These are phyloP conservation scores for Fusarium virguliforme DNA, from an alignment of 2,329 filamentous ascomycete species.

Conservation along the genomic window DNA sequence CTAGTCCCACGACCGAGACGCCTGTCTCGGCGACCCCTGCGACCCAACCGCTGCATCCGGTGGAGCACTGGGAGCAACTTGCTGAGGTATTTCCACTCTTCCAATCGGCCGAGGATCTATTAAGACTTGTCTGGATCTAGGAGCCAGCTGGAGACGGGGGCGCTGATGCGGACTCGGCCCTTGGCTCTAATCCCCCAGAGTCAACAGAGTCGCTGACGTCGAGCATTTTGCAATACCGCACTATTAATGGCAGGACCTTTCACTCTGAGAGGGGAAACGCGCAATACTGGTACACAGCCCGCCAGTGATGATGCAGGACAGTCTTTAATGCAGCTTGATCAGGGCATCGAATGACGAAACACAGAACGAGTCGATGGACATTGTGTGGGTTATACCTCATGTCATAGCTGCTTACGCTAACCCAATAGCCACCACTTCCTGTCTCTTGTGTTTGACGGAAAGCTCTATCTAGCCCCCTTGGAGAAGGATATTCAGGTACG, in stretches of 20 bases:
- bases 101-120: background rate
- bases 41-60: conserved; percentile 1
- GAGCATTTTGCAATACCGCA: conserved; percentile 34
- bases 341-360: conserved; percentile 43
- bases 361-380: conserved; percentile 42
- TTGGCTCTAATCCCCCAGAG: conserved; percentile 13
- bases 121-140: background rate
- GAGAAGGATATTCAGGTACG: conserved; percentile 26
- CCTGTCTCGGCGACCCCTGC: background rate
- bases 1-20: background rate
- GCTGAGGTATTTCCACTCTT: background rate
- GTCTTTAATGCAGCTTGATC: background rate
- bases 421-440: conserved; percentile 32
- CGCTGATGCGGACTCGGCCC: conserved; percentile 25
- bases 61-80: conserved; percentile 9
- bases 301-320: background rate
- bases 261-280: conserved; percentile 35
- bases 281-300: conserved; percentile 16
- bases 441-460: conserved; percentile 19
- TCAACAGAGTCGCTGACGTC: conserved; percentile 40
- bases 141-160: background rate
- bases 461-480: conserved; percentile 31
- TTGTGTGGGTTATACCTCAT: conserved; percentile 14
- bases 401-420: background rate
- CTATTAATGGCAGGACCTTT: conserved; percentile 36